Base-by-base conservation (phyloP, 2,329 filamentous ascomycete genomes). In the Epichloe brachyelytri region DNA sequence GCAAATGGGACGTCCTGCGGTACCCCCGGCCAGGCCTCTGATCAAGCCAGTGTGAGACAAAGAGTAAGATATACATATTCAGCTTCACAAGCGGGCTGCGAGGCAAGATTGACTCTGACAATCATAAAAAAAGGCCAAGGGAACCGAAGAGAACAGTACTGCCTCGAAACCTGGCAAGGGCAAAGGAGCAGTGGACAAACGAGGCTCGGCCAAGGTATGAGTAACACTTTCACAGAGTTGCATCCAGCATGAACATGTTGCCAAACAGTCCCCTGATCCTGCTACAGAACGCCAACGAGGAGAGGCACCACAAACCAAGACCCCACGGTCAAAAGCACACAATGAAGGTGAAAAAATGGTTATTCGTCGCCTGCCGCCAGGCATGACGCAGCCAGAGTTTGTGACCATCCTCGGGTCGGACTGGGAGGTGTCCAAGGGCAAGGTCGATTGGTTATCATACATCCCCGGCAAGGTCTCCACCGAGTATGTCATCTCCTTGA, bases 301-400 rank as follows among this genome's bases (percentile, higher is more conserved):
- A 39, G 65, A 65, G 7, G 49, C 38, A 11, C 44, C 57, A n/a
- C 52, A 63, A 15, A 5, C 43, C 20, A 67, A 62, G 51, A 53
- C 62, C 1, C 49, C 62, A 38, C 66, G 58, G 51, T 51, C 63
- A 8, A 68, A 63, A 53, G 38, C 62, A 44, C 63, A 65, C 14
- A 65, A 63, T 57, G 65, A 68, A 51, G 85, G 87, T 53, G 78
- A 94, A 61, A 97, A 97, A 72, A 76, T 95, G 12, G 75, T 94
- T 22, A 75, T 96, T 50, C 82, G 94, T 49, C 80, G 91, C 52
- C 77, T 98, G 4, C 88, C 93, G 10, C 90, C 93, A 1, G 88
- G 85, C 8, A 75, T 98, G 65, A 94, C 86, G 0, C 79, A 87
- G 61, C 68, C 76, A 1, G 93, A 98, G 61, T 91, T 94, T 56